Percentiles rank a stretch among this genome's conserved stretches.
These are phyloP conservation scores for Fragaria iinumae DNA, from an alignment of 306 rosid genomes.

Conservation along the genomic window DNA sequence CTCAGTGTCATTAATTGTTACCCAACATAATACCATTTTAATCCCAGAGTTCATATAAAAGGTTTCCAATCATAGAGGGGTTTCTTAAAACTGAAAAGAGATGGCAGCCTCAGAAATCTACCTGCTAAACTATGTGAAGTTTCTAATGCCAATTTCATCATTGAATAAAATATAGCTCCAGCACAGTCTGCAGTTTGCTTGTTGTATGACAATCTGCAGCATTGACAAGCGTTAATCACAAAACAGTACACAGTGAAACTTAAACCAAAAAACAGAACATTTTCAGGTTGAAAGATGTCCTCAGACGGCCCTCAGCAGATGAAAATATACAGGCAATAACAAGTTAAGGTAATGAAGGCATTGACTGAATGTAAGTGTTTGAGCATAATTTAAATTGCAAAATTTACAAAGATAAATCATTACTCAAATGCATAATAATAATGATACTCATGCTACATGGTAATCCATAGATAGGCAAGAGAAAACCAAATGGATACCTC, in stretches of 20 bases:
- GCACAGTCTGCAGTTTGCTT: slow-evolving; percentile 82
- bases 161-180: slow-evolving; percentile 86
- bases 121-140: slow-evolving; percentile 61
- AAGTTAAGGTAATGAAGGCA: background rate
- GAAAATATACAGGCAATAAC: background rate
- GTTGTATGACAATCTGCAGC: slow-evolving; percentile 77
- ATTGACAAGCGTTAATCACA: slow-evolving; percentile 17
- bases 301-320: background rate
- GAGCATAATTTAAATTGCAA: background rate
- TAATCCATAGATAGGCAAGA: slow-evolving; percentile 2
- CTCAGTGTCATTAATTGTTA: background rate
- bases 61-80: slow-evolving; percentile 5
- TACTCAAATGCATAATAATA: background rate
- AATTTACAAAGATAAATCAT: background rate
- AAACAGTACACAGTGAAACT: slow-evolving; percentile 9
- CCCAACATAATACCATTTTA: background rate
- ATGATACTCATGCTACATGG: background rate
- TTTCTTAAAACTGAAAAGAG: background rate
- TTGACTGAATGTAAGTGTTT: background rate
- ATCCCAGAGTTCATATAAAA: slow-evolving; percentile 1
- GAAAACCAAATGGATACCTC: slow-evolving; percentile 46
- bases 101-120: slow-evolving; percentile 33
- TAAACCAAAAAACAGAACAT: background rate
- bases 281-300: background rate
- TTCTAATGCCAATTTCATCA: slow-evolving; percentile 70